phyloP scores from a whole-genome alignment of 2,329 filamentous ascomycete genomes.

The Colletotrichum sublineola region DNA sequence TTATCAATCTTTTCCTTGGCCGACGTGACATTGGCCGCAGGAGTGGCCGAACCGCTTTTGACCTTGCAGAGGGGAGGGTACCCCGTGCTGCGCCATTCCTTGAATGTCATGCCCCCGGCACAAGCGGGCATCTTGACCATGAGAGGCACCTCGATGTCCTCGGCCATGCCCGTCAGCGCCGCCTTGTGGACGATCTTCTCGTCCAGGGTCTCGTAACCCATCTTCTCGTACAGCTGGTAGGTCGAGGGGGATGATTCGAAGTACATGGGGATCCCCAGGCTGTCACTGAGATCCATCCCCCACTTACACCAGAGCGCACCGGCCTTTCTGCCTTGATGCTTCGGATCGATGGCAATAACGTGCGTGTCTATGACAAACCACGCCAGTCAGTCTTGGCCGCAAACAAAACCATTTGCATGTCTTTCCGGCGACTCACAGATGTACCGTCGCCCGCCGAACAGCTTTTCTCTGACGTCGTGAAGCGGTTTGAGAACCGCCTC shows the following conservation, averaged over 20 bases:
- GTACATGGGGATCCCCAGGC: conserved; percentile 58
- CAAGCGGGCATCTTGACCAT: conserved; percentile 58
- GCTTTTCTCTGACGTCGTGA: conserved; percentile 56
- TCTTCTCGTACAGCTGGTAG: conserved; percentile 58
- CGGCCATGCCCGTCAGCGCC: conserved; percentile 50
- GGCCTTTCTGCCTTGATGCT: conserved; percentile 57
- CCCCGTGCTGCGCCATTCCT: conserved; percentile 49
- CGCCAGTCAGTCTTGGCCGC: conserved; percentile 12
- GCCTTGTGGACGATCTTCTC: conserved; percentile 56
- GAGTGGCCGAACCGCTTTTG: conserved; percentile 18
- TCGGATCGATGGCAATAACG: conserved; percentile 60
- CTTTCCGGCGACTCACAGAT: conserved; percentile 54
- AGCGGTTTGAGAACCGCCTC: conserved; percentile 58
- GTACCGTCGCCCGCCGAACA: conserved; percentile 55
- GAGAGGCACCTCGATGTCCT: conserved; percentile 55
- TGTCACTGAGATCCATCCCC: conserved; percentile 54
- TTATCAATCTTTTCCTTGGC: conserved; percentile 13
- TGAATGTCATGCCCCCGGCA: conserved; percentile 51
- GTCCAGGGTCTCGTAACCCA: conserved; percentile 58
- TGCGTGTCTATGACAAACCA: conserved; percentile 51
- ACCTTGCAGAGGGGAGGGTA: conserved; percentile 40
- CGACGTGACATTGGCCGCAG: background rate
- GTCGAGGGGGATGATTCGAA: conserved; percentile 61
- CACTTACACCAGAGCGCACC: conserved; percentile 58
- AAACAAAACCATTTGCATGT: background rate